Base-by-base conservation (phyloP, 208 protist genomes). In the Acanthamoeba royreba region DNA sequence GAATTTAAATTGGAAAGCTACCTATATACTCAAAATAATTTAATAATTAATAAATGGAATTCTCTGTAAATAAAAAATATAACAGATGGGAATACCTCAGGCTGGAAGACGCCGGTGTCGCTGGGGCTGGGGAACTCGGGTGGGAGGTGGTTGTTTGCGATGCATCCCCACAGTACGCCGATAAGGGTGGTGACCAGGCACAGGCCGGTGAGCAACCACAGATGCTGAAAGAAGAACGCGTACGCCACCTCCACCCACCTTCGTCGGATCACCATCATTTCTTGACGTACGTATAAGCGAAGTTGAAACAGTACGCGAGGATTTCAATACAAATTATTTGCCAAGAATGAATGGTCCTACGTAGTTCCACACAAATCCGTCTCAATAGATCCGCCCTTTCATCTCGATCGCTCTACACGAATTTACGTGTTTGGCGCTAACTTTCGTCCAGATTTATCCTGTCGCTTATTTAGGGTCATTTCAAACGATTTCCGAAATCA, bases 181-280 rank as follows among this genome's bases (percentile, higher is more conserved):
- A 79, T n/a, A 31, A 79, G 38, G 66, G 66, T 79, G 38, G 35
- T 28, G 13, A 79, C 38, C 35, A 79, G 35, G 17, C 66, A 79
- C 38, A 79, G 35, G 17, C 66, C 66, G 35, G 66, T 79, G 35
- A 79, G 35, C 19, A 79, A 40, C 66, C 66, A 79, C 28, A 79
- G 66, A 40, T 79, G 66, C 66, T 79, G 66, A 25, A 79, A 79
- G 66, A 79, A 79, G 66, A 79, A 79, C 38, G 66, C 66, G 38
- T 79, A 79, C n/a, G 66, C 66, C 66, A 79, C 66, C 22, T 79
- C 66, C 66, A 79, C 66, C n/a, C n/a, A n/a, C n/a, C n/a, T n/a
- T n/a, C n/a, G n/a, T n/a, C n/a, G n/a, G n/a, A n/a, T n/a, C n/a
- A n/a, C n/a, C n/a, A n/a, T n/a, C n/a, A n/a, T n/a, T n/a, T n/a